These are phyloP conservation scores for Trifolium pratense DNA, from an alignment of 306 rosid species.

Conservation along the genomic window DNA sequence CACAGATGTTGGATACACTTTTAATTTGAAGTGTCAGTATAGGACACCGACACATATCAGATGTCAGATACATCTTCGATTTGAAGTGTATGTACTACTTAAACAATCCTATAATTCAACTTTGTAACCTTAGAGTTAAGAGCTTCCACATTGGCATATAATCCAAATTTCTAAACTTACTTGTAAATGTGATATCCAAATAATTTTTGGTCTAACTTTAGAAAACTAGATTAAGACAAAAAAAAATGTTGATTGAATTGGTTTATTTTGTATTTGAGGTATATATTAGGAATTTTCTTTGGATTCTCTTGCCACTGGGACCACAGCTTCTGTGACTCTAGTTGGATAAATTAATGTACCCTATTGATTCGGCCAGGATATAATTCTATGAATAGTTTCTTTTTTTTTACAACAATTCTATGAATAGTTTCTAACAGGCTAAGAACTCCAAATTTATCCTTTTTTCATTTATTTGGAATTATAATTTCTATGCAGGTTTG, in stretches of 20 bases:
- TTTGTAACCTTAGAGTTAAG: neutral
- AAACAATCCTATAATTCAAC: neutral
- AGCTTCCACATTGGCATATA: neutral
- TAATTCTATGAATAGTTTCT: conserved; percentile 7
- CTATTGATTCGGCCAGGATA: neutral
- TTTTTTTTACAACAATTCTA: neutral
- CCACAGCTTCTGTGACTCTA: conserved; percentile 25
- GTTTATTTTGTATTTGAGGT: neutral
- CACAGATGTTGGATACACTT: neutral
- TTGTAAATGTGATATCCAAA: no score
- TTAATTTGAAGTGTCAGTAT: neutral
- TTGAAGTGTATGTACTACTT: neutral
- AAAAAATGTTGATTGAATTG: neutral
- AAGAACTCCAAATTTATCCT: neutral
- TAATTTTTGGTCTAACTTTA: no score
- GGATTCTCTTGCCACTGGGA: conserved; percentile 9
- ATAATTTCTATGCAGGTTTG: neutral
- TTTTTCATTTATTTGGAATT: neutral
- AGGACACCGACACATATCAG: no score
- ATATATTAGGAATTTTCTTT: neutral
- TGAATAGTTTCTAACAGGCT: neutral
- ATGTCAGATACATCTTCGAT: neutral
- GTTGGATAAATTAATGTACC: neutral
- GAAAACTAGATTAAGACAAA: no score
- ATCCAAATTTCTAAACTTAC: no score